Percentiles rank a stretch among this genome's conserved stretches.
Conservation (phyloP, 2,329 filamentous ascomycete species). For the Pezicula rhizophila region DNA sequence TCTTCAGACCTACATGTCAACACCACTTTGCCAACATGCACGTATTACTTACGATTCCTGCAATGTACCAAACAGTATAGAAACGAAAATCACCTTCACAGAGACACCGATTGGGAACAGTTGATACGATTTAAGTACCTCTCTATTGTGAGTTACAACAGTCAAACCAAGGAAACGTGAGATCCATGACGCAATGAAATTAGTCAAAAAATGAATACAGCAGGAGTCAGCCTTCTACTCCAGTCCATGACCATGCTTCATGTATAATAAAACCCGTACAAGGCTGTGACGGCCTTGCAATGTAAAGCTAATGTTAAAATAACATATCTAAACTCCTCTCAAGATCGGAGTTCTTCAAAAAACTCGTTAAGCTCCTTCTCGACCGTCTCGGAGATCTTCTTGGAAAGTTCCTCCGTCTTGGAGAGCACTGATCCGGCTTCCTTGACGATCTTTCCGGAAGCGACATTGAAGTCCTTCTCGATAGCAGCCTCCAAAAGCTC, state of each 20-base stretch:
- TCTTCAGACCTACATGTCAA: slow-evolving; percentile 3
- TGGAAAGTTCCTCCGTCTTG: slow-evolving; percentile 56
- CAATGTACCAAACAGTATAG: neutral
- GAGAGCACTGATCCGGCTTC: slow-evolving; percentile 44
- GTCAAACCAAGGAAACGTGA: slow-evolving; percentile 5
- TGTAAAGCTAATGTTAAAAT: neutral
- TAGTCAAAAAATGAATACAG: slow-evolving; percentile 25
- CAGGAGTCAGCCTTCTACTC: slow-evolving; percentile 22
- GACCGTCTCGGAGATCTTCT: slow-evolving; percentile 57
- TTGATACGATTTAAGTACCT: slow-evolving; percentile 10
- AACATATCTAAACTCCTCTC: slow-evolving; percentile 6
- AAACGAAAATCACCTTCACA: neutral
- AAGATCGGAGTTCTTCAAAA: slow-evolving; percentile 40
- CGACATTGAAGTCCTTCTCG: slow-evolving; percentile 48
- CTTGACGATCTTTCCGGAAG: slow-evolving; percentile 51
- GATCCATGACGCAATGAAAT: slow-evolving; percentile 20
- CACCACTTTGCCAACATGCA: neutral
- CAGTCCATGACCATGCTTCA: slow-evolving; percentile 23
- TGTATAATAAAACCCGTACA: slow-evolving; percentile 16
- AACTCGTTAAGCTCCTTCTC: slow-evolving; percentile 57
- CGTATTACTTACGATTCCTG: neutral
- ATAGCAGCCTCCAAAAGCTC: slow-evolving; percentile 56
- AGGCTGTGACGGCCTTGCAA: slow-evolving; percentile 2
- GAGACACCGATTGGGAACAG: neutral
- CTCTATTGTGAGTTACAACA: slow-evolving; percentile 17